phyloP scores from a whole-genome alignment of 2,329 filamentous ascomycete genomes.

The Fusarium goolgardi region DNA sequence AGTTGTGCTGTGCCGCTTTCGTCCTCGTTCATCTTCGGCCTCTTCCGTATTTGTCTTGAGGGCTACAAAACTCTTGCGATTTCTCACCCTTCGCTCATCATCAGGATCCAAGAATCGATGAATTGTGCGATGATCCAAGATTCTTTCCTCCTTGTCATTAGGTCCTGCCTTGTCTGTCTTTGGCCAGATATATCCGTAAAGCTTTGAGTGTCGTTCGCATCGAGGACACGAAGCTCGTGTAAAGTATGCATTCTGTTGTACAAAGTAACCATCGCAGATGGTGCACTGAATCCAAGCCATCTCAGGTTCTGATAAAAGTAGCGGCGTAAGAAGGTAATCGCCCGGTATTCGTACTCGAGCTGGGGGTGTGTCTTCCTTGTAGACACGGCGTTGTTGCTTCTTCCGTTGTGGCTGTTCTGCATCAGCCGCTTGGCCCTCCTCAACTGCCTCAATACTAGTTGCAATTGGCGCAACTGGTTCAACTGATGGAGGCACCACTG shows the following conservation, averaged over 20 bases:
- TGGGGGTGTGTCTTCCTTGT: slow-evolving; percentile 51
- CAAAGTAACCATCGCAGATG: slow-evolving; percentile 83
- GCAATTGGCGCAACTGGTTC: slow-evolving; percentile 38
- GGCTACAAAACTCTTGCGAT: slow-evolving; percentile 53
- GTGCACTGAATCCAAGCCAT: slow-evolving; percentile 91
- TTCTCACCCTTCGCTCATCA: slow-evolving; percentile 70
- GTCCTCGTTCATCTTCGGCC: slow-evolving; percentile 43
- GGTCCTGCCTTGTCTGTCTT: slow-evolving; percentile 88
- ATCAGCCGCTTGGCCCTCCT: slow-evolving; percentile 35
- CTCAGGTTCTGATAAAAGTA: slow-evolving; percentile 78
- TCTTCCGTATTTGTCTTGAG: slow-evolving; percentile 46
- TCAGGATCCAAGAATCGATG: slow-evolving; percentile 83
- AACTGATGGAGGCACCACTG: slow-evolving; percentile 20
- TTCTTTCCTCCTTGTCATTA: slow-evolving; percentile 75
- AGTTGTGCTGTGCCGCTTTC: slow-evolving; percentile 35
- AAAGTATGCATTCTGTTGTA: slow-evolving; percentile 88
- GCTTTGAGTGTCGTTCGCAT: slow-evolving; percentile 93
- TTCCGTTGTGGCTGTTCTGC: slow-evolving; percentile 46
- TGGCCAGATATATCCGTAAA: slow-evolving; percentile 96
- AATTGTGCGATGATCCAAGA: slow-evolving; percentile 87
- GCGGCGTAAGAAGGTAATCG: slow-evolving; percentile 84
- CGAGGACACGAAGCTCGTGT: slow-evolving; percentile 88
- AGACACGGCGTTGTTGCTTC: slow-evolving; percentile 52
- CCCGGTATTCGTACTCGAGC: slow-evolving; percentile 68
- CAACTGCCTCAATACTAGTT: slow-evolving; percentile 43